A percentile compares a stretch with the other conserved stretches of the same genome.
Evolutionary conservation across 208 protist species (phyloP).

Genomic region (Leishmania major): DNA sequence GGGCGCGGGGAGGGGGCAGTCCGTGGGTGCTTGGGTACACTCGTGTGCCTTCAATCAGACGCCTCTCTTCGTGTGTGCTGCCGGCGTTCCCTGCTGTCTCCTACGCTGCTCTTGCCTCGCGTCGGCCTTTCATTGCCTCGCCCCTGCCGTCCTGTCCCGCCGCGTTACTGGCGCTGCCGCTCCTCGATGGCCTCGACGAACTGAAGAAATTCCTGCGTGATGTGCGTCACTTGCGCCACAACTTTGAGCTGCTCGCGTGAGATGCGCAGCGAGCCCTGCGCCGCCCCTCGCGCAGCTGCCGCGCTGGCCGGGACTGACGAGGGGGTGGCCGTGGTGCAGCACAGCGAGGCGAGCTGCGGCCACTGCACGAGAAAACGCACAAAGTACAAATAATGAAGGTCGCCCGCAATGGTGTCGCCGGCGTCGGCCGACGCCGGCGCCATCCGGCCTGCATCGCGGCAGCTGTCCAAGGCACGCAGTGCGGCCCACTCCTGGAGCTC

Average conservation of each 20-base stretch:
- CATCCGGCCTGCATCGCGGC: not conserved
- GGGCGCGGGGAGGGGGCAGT: not conserved
- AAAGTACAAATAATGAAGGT: conserved; percentile 73
- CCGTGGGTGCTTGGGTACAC: not conserved
- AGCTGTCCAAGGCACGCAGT: conserved; percentile 19
- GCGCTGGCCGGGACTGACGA: conserved; percentile 7
- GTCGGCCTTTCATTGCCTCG: no score
- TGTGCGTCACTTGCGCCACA: conserved; percentile 62
- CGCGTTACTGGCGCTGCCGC: conserved; percentile 12
- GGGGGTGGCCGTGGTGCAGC: conserved; percentile 41
- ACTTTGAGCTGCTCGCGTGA: conserved; percentile 50
- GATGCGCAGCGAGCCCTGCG: conserved; percentile 39
- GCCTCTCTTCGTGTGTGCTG: not conserved
- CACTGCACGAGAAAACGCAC: conserved; percentile 85
- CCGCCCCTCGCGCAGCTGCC: conserved; percentile 1
- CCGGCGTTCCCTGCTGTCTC: not conserved
- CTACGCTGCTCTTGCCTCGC: not conserved
- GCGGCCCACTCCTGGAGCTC: conserved; percentile 63
- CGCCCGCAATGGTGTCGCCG: not conserved
- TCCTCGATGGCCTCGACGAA: conserved; percentile 67
- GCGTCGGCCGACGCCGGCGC: not conserved
- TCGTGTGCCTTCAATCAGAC: not conserved
- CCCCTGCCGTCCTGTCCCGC: not conserved
- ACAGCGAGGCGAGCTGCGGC: conserved; percentile 77
- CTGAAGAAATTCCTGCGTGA: conserved; percentile 70